Base-by-base conservation (phyloP, 2,329 filamentous ascomycete genomes). In the Dothistroma pini region DNA sequence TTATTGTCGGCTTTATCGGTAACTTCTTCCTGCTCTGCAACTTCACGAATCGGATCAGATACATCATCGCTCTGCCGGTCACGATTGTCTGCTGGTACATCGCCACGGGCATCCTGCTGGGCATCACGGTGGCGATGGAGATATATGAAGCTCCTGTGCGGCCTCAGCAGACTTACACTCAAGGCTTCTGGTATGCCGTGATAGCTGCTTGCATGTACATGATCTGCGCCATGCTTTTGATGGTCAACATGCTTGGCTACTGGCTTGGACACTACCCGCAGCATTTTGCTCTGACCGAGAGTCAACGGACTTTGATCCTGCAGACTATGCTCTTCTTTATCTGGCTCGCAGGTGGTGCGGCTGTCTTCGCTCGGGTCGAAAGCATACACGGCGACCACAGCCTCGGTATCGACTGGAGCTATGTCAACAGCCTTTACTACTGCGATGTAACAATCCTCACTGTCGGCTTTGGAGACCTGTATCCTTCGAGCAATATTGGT, bases 281-380 rank as follows among this genome's bases (percentile, higher is more conserved):
- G 67, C 87, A 91, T 69, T 96, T 96, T 67, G 79, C 83, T 4
- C 80, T 96, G 25, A 93, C 89, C 0, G 84, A 87, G 57, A 89
- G 88, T 63, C 93, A 97, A 74, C 84, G 93, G 10, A 96, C 91
- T 0, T 79, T 97, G 22, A 96, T 97, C 80, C 77, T 96, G 31
- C 93, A 97, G 75, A 96, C 91, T 1, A 96, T 96, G 75, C 79
- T 89, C 58, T 90, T 96, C 71, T 87, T 96, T 56, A 77, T 90
- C 53, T 96, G 95, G 80, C 79, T 97, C 0, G 86, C 90, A 0
- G 76, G 91, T 1, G 93, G 93, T 0, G 91, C 88, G 0, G 83
- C 87, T 0, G 77, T 96, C 0, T 96, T 95, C 71, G 85, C 86
- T 6, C 79, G 79, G 1, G 82, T 95, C 2, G 88, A 96, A 61